Evolutionary conservation across 2,329 filamentous ascomycete genomes (phyloP).

Genomic region (Nannizziopsis arthrosporioides): DNA sequence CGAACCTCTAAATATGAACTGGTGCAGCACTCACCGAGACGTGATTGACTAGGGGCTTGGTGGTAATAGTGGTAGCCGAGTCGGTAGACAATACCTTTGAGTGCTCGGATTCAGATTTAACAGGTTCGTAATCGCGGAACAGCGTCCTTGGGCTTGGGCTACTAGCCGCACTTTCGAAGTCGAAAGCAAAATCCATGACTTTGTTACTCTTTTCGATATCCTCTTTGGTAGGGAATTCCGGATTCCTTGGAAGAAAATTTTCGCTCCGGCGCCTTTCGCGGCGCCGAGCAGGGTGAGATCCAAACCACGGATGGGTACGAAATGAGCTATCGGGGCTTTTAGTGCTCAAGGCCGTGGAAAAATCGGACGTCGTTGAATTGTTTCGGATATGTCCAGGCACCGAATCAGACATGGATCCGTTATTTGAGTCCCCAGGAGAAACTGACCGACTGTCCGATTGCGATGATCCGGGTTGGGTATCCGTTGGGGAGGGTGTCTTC

Average conservation of each 20-base stretch:
- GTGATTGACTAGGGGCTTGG: background rate
- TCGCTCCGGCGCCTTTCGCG: slow-evolving; percentile 24
- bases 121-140: slow-evolving; percentile 13
- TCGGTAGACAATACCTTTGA: slow-evolving; percentile 13
- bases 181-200: slow-evolving; percentile 39
- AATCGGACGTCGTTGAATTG: slow-evolving; percentile 31
- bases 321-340: slow-evolving; percentile 18
- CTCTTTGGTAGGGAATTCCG: slow-evolving; percentile 22
- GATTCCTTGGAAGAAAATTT: slow-evolving; percentile 26
- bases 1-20: background rate
- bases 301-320: slow-evolving; percentile 29
- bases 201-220: slow-evolving; percentile 37
- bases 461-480: slow-evolving; percentile 22
- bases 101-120: slow-evolving; percentile 11
- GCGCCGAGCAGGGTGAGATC: slow-evolving; percentile 17
- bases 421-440: slow-evolving; percentile 34
- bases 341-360: slow-evolving; percentile 26
- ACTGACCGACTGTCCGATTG: slow-evolving; percentile 34
- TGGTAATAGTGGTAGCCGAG: background rate
- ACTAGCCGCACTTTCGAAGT: slow-evolving; percentile 39
- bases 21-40: too few species aligned
- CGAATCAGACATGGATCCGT: slow-evolving; percentile 34
- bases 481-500: slow-evolving; percentile 10
- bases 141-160: slow-evolving; percentile 34
- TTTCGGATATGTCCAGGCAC: slow-evolving; percentile 32